Conservation (phyloP, 2,329 filamentous ascomycete genomes). For the Diplodia intermedia region DNA sequence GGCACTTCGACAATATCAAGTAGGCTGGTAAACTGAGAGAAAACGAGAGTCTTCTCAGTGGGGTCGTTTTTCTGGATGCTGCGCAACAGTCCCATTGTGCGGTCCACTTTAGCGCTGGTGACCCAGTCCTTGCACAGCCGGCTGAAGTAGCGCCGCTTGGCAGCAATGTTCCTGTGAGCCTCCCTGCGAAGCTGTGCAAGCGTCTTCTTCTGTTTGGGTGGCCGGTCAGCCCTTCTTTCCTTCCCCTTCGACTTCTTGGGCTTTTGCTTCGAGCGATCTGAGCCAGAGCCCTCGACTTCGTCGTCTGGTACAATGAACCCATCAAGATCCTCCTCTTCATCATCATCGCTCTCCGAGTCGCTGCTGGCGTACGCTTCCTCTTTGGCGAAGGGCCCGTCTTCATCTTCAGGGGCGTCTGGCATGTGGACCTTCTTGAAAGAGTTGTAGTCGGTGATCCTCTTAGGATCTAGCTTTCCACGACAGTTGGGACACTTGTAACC, state of each 20-base stretch:
- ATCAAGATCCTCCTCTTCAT: conserved; percentile 48
- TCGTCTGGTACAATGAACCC: conserved; percentile 47
- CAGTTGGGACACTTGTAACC: conserved; percentile 76
- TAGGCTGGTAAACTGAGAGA: conserved; percentile 81
- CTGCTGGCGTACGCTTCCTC: conserved; percentile 38
- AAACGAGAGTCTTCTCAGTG: conserved; percentile 79
- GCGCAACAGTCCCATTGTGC: conserved; percentile 69
- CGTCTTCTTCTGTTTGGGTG: conserved; percentile 49
- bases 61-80: conserved; percentile 56
- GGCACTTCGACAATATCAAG: conserved; percentile 80
- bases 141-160: conserved; percentile 72
- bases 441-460: conserved; percentile 74
- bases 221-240: conserved; percentile 40
- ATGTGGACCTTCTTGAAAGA: conserved; percentile 74
- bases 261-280: conserved; percentile 34
- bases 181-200: conserved; percentile 72
- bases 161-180: conserved; percentile 67
- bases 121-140: conserved; percentile 73
- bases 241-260: conserved; percentile 36
- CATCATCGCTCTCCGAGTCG: conserved; percentile 43
- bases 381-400: conserved; percentile 42
- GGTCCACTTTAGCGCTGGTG: conserved; percentile 76
- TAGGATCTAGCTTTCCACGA: conserved; percentile 69
- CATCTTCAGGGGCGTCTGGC: conserved; percentile 49
- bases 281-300: conserved; percentile 35